A percentile compares a stretch with the other conserved stretches of the same genome.
phyloP scores from a whole-genome alignment of 202 grass and related monocot genomes.

The Thinopyrum obtusiflorum region DNA sequence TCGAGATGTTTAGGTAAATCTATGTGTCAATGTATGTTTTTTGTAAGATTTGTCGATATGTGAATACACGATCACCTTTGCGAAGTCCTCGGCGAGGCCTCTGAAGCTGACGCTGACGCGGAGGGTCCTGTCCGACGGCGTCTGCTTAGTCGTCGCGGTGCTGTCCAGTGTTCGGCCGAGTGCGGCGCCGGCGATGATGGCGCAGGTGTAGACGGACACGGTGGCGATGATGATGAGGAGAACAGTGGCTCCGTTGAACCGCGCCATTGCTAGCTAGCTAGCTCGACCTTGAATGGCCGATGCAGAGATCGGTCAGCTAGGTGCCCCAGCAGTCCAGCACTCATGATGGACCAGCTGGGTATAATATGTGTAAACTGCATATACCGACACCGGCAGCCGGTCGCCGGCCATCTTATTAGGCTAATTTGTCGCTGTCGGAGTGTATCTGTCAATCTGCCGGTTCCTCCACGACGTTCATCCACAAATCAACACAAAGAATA shows the following conservation, averaged over 20 bases:
- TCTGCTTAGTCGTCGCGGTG: background rate
- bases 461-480: background rate
- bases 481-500: background rate
- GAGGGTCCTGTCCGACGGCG: background rate
- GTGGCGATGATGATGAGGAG: conserved; percentile 6
- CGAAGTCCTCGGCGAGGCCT: background rate
- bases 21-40: too few species aligned
- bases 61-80: background rate
- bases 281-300: background rate
- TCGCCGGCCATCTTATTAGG: background rate
- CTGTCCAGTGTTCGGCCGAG: conserved; percentile 6
- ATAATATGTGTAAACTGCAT: background rate
- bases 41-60: background rate
- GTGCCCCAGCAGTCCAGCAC: background rate
- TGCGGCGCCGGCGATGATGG: conserved; percentile 2
- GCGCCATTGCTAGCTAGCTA: background rate
- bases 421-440: background rate
- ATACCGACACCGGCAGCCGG: background rate
- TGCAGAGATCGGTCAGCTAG: background rate
- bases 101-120: conserved; percentile 8
- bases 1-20: too few species aligned
- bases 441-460: background rate
- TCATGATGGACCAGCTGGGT: background rate
- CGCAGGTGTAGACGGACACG: conserved; percentile 2
- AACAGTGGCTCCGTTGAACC: background rate